Conservation (phyloP, 2,329 filamentous ascomycete species). For the Xylariaceae sp. region DNA sequence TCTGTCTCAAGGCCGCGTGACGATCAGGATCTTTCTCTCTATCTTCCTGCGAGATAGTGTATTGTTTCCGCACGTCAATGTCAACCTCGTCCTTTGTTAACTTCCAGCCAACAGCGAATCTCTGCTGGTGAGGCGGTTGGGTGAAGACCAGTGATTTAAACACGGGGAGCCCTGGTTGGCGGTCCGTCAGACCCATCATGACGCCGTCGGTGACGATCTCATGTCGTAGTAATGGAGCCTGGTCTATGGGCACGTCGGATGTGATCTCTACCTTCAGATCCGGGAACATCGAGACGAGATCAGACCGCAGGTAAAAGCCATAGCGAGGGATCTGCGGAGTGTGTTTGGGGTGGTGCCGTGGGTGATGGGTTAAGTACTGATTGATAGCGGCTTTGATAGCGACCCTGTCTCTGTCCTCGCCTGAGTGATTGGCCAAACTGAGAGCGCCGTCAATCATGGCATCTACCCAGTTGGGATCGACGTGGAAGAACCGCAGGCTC, state of each 20-base stretch:
- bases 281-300: not conserved
- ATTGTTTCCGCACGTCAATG: too few species aligned
- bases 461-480: not conserved
- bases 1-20: too few species aligned
- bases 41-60: too few species aligned
- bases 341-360: not conserved
- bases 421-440: not conserved
- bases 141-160: not conserved
- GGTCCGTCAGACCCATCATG: not conserved
- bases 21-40: too few species aligned
- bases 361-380: not conserved
- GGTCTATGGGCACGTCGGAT: not conserved
- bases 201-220: not conserved
- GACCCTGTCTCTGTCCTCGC: not conserved
- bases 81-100: too few species aligned
- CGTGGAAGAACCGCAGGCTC: not conserved
- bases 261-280: not conserved
- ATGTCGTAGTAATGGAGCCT: not conserved
- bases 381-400: not conserved
- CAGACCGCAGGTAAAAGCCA: not conserved
- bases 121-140: conserved; percentile 1
- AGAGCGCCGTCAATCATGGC: not conserved
- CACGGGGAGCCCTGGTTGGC: not conserved
- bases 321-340: not conserved
- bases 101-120: not conserved